Percentiles rank a stretch among this genome's conserved stretches.
phyloP scores from a whole-genome alignment of 305 asterid genomes.

The Lippia alba region DNA sequence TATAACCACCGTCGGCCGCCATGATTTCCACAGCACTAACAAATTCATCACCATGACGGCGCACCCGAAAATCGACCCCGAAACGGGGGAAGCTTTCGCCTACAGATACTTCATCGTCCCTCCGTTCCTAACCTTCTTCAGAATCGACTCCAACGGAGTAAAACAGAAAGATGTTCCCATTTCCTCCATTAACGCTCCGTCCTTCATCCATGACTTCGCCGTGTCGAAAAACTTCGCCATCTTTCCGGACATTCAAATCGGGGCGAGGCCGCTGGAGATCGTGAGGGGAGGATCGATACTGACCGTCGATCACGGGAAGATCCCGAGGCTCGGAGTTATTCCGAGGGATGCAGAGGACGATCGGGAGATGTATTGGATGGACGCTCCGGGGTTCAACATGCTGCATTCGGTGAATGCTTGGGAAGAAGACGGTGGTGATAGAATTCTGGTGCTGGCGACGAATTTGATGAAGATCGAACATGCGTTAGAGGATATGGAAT shows the following conservation, averaged over 20 bases:
- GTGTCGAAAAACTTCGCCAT: constrained; percentile 48
- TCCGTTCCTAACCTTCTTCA: constrained; percentile 51
- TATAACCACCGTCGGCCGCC: constrained; percentile 56
- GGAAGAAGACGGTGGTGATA: constrained; percentile 62
- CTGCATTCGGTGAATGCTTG: constrained; percentile 63
- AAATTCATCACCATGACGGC: constrained; percentile 56
- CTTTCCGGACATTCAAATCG: constrained; percentile 52
- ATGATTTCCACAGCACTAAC: constrained; percentile 41
- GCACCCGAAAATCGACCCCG: constrained; percentile 62
- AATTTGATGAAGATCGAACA: constrained; percentile 49
- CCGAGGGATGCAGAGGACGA: constrained; percentile 48
- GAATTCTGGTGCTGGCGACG: constrained; percentile 51
- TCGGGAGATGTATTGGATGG: constrained; percentile 52
- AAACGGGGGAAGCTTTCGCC: constrained; percentile 58
- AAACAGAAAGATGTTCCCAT: constrained; percentile 50
- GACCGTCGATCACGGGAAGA: constrained; percentile 32
- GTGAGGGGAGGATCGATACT: constrained; percentile 43
- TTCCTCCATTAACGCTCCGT: constrained; percentile 41
- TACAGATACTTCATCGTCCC: constrained; percentile 47
- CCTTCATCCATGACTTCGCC: constrained; percentile 58
- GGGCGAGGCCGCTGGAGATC: constrained; percentile 42
- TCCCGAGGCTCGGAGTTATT: constrained; percentile 53
- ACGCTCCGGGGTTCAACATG: constrained; percentile 55
- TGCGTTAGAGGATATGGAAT: constrained; percentile 37
- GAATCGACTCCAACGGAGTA: constrained; percentile 41